Evolutionary conservation across 345 rosid genomes (phyloP).

Genomic region (Adansonia digitata): DNA sequence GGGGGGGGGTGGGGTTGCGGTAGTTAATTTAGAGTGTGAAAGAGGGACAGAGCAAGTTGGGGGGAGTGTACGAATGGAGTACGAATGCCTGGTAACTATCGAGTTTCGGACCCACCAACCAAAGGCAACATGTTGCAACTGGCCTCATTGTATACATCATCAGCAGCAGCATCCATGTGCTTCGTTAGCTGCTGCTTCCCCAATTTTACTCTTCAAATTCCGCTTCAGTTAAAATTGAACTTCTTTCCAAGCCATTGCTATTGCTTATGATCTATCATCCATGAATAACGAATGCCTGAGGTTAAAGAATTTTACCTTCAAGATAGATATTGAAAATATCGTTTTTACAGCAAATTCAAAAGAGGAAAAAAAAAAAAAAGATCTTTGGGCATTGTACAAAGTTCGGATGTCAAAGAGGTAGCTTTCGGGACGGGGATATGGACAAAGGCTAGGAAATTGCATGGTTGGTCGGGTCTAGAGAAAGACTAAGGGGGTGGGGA

Average conservation of each 20-base stretch:
- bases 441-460: neutral
- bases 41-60: slow-evolving; percentile 22
- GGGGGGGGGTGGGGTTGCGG: neutral
- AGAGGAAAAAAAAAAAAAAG: neutral
- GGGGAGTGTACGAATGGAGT: slow-evolving; percentile 17
- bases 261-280: neutral
- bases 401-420: neutral
- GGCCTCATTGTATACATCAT: slow-evolving; percentile 8
- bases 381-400: neutral
- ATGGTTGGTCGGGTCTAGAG: neutral
- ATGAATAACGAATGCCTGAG: neutral
- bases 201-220: neutral
- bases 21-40: neutral
- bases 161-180: slow-evolving; percentile 14
- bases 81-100: slow-evolving; percentile 27
- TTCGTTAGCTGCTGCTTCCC: neutral
- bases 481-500: neutral
- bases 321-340: neutral
- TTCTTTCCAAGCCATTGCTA: neutral
- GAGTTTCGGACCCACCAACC: slow-evolving; percentile 14
- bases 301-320: neutral
- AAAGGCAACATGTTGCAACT: slow-evolving; percentile 20
- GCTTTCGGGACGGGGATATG: neutral
- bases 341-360: neutral
- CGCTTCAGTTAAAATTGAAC: neutral